A percentile compares a stretch with the other conserved stretches of the same genome.
phyloP scores from a whole-genome alignment of 2,329 filamentous ascomycete species.

The Botrytis galanthina region DNA sequence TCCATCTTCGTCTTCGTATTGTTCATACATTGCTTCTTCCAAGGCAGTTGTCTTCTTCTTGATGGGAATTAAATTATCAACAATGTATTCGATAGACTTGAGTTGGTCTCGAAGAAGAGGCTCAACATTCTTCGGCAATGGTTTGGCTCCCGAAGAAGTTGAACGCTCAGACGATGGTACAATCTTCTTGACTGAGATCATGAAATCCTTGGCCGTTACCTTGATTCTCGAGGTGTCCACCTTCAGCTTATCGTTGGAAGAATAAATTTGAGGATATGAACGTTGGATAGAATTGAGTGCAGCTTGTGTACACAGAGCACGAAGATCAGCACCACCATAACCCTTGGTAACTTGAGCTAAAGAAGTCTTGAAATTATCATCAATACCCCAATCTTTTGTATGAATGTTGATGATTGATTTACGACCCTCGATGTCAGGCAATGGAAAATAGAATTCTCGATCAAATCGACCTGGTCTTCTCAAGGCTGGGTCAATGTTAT shows the following conservation, averaged over 20 bases:
- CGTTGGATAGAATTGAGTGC: constrained; percentile 93
- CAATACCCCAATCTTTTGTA: constrained; percentile 87
- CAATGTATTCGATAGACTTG: constrained; percentile 60
- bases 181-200: constrained; percentile 95
- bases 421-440: constrained; percentile 77
- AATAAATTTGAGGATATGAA: constrained; percentile 94
- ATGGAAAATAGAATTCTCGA: constrained; percentile 94
- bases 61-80: constrained; percentile 77
- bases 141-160: constrained; percentile 76
- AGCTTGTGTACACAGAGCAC: constrained; percentile 92
- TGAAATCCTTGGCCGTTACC: constrained; percentile 91
- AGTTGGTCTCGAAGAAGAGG: constrained; percentile 77
- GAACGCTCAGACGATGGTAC: constrained; percentile 92
- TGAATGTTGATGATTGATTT: constrained; percentile 92
- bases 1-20: constrained; percentile 75
- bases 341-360: constrained; percentile 90
- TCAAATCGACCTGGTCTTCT: constrained; percentile 93
- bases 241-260: constrained; percentile 81
- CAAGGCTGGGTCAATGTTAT: constrained; percentile 94
- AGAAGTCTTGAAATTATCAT: constrained; percentile 74
- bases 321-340: constrained; percentile 91
- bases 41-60: constrained; percentile 85
- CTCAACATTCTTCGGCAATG: constrained; percentile 75
- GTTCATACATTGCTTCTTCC: constrained; percentile 90
- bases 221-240: constrained; percentile 83